Conservation (phyloP, 2,329 filamentous ascomycete species). For the Fusarium sp. region DNA sequence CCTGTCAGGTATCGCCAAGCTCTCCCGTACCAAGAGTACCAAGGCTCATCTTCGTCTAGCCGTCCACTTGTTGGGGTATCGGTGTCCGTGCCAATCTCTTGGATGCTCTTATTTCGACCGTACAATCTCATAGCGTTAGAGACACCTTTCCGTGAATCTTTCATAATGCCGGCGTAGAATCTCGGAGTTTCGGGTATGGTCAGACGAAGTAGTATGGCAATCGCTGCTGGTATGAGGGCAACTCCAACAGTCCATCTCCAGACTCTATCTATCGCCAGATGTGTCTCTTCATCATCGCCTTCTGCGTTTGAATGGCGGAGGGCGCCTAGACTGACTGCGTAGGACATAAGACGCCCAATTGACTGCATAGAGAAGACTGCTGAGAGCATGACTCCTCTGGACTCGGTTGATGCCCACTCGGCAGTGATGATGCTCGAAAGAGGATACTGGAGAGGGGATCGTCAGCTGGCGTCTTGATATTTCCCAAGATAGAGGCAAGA, state of each 20-base stretch:
- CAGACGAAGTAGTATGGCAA: constrained; percentile 14
- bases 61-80: background rate
- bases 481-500: background rate
- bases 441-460: background rate
- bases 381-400: constrained; percentile 11
- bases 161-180: constrained; percentile 16
- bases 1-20: constrained; percentile 16
- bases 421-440: constrained; percentile 13
- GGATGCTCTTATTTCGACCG: background rate
- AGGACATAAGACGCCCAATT: constrained; percentile 1
- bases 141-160: constrained; percentile 5
- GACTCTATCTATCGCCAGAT: constrained; percentile 1
- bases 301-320: background rate
- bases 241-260: constrained; percentile 18
- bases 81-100: constrained; percentile 1
- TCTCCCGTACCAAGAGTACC: constrained; percentile 10
- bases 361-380: constrained; percentile 22
- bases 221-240: constrained; percentile 7
- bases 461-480: background rate
- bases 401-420: constrained; percentile 14
- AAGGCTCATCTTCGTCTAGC: background rate
- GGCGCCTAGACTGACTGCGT: constrained; percentile 10
- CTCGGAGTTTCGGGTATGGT: constrained; percentile 13
- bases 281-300: background rate
- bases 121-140: constrained; percentile 11